phyloP scores from a whole-genome alignment of 768 basidiomycete species.

The Boletus pseudo-olivaceus region DNA sequence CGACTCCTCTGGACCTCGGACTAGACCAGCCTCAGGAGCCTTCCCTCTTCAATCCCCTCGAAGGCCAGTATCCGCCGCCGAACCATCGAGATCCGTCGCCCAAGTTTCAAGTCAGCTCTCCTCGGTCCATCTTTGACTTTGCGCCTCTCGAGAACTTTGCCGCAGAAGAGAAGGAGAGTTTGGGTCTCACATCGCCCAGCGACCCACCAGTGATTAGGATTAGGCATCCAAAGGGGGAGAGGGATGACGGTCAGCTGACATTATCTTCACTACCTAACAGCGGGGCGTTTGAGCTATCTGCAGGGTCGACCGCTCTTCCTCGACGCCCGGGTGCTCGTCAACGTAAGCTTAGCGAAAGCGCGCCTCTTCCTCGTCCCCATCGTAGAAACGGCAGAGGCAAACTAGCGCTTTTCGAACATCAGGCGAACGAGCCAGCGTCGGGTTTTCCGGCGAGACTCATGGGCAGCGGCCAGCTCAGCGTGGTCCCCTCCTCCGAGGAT shows the following conservation, averaged over 20 bases:
- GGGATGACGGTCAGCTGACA: conserved; percentile 4
- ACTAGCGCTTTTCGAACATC: conserved; percentile 83
- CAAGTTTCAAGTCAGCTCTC: conserved; percentile 61
- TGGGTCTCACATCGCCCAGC: conserved; percentile 54
- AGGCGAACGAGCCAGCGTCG: conserved; percentile 45
- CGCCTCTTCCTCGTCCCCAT: conserved; percentile 58
- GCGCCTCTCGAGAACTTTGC: conserved; percentile 74
- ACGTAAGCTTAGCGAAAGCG: conserved; percentile 85
- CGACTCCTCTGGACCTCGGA: conserved; percentile 32
- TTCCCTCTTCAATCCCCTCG: conserved; percentile 36
- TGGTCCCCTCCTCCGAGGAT: conserved; percentile 42
- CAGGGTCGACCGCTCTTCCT: conserved; percentile 7
- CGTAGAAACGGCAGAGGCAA: conserved; percentile 71
- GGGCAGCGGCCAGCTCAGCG: conserved; percentile 31
- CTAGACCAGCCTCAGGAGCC: conserved; percentile 48
- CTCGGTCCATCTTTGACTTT: conserved; percentile 69
- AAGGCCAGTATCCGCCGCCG: conserved; percentile 19
- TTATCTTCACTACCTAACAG: background rate
- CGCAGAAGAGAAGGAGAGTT: conserved; percentile 56
- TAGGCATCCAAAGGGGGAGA: conserved; percentile 11
- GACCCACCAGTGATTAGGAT: conserved; percentile 20
- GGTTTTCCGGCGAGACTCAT: conserved; percentile 42
- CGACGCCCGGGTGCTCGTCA: conserved; percentile 48
- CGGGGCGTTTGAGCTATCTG: conserved; percentile 10
- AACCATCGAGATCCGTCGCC: conserved; percentile 38